Evolutionary conservation across 805 yeast species (phyloP).

Genomic region (Pichia cephalocereana): DNA sequence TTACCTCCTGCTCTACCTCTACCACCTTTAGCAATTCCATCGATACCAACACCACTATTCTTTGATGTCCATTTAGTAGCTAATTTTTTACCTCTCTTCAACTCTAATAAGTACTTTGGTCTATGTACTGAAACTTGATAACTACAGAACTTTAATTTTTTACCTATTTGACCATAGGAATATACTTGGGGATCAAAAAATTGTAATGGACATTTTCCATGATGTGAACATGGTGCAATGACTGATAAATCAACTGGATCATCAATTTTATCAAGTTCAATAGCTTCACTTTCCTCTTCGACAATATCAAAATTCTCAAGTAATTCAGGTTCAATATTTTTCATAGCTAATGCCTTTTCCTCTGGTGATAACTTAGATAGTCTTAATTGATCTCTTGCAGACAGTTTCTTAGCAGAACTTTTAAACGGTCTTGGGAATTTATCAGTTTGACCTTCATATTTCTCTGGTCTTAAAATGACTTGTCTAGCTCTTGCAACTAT

Average conservation of each 20-base stretch:
- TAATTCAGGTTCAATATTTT: conserved; percentile 19
- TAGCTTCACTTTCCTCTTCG: conserved; percentile 8
- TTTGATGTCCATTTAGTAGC: conserved; percentile 64
- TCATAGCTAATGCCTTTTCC: conserved; percentile 14
- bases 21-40: conserved; percentile 42
- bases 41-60: conserved; percentile 47
- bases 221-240: conserved; percentile 89
- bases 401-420: conserved; percentile 18
- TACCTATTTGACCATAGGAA: conserved; percentile 42
- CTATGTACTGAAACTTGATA: conserved; percentile 64
- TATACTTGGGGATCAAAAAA: conserved; percentile 63
- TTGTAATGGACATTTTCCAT: conserved; percentile 78
- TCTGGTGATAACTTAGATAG: conserved; percentile 6
- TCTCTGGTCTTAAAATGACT: conserved; percentile 79
- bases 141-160: conserved; percentile 63
- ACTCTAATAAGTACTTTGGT: conserved; percentile 72
- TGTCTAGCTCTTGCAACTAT: conserved; percentile 85
- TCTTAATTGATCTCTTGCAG: conserved; percentile 3
- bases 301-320: conserved; percentile 18
- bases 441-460: conserved; percentile 41
- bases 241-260: conserved; percentile 45
- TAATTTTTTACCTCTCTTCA: conserved; percentile 71
- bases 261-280: neutral
- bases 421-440: conserved; percentile 65
- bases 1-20: conserved; percentile 72